These are phyloP conservation scores for Neofusicoccum sp. DNA, from an alignment of 2,329 filamentous ascomycete genomes.

Conservation along the genomic window DNA sequence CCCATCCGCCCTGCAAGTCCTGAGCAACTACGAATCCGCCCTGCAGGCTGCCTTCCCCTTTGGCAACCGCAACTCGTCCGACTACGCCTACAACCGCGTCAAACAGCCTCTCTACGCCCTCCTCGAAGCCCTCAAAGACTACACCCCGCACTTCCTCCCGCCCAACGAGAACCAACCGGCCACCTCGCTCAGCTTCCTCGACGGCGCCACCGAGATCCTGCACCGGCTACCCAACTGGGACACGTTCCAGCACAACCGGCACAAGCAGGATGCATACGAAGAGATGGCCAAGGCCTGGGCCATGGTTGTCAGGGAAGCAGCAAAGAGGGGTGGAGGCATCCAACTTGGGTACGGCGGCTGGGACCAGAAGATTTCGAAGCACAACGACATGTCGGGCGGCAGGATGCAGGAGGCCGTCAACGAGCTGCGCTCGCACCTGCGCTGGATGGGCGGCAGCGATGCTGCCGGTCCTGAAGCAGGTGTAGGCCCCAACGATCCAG, in stretches of 20 bases:
- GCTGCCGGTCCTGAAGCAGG: conserved; percentile 22
- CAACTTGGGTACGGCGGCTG: conserved; percentile 85
- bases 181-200: conserved; percentile 80
- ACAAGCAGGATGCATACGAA: conserved; percentile 94
- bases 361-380: conserved; percentile 83
- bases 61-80: conserved; percentile 77
- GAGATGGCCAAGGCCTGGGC: conserved; percentile 94
- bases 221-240: conserved; percentile 91
- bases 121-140: conserved; percentile 87
- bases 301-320: conserved; percentile 83
- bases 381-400: conserved; percentile 83
- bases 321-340: conserved; percentile 88
- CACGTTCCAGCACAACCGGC: conserved; percentile 79
- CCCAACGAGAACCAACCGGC: conserved; percentile 84
- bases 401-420: conserved; percentile 77
- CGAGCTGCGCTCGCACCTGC: conserved; percentile 70
- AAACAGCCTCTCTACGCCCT: conserved; percentile 76
- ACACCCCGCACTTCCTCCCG: conserved; percentile 91
- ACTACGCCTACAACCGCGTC: conserved; percentile 94
- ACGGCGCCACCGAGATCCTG: conserved; percentile 85
- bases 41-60: conserved; percentile 80
- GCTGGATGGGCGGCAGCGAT: conserved; percentile 66
- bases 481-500: conserved; percentile 25
- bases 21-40: conserved; percentile 76
- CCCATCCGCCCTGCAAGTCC: conserved; percentile 72